A percentile compares a stretch with the other conserved stretches of the same genome.
Evolutionary conservation across 225 moss, liverwort and hornwort genomes (phyloP).

Genomic region (Antitrichia curtipendula): DNA sequence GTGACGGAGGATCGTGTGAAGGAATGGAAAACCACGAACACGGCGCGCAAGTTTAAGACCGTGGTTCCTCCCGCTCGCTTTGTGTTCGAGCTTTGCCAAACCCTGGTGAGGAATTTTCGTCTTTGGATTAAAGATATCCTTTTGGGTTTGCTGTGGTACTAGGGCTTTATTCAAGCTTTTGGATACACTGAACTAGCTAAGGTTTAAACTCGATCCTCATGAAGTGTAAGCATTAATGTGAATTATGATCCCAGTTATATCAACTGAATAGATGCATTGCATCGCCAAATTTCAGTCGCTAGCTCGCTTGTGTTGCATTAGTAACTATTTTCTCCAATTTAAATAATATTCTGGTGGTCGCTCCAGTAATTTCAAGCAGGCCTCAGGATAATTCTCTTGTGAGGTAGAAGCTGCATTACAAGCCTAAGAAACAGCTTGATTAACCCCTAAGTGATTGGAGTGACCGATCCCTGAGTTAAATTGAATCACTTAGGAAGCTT

Average conservation of each 20-base stretch:
- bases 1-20: conserved; percentile 82
- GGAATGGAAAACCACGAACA: conserved; percentile 79
- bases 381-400: neutral
- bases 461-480: neutral
- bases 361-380: neutral
- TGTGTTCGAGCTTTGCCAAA: conserved; percentile 89
- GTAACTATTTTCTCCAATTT: neutral
- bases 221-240: neutral
- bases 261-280: neutral
- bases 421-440: neutral
- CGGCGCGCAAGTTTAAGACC: conserved; percentile 57
- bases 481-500: neutral
- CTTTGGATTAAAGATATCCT: neutral
- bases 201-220: neutral
- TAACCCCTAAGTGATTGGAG: neutral
- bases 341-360: neutral
- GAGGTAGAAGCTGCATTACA: neutral
- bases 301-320: neutral
- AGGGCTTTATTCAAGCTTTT: neutral
- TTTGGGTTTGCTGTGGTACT: neutral
- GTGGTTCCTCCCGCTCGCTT: conserved; percentile 53
- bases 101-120: conserved; percentile 35
- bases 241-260: neutral
- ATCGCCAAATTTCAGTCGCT: neutral
- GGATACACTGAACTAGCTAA: neutral